Evolutionary conservation across 2,329 filamentous ascomycete species (phyloP).

Genomic region (Diatrype stigma): DNA sequence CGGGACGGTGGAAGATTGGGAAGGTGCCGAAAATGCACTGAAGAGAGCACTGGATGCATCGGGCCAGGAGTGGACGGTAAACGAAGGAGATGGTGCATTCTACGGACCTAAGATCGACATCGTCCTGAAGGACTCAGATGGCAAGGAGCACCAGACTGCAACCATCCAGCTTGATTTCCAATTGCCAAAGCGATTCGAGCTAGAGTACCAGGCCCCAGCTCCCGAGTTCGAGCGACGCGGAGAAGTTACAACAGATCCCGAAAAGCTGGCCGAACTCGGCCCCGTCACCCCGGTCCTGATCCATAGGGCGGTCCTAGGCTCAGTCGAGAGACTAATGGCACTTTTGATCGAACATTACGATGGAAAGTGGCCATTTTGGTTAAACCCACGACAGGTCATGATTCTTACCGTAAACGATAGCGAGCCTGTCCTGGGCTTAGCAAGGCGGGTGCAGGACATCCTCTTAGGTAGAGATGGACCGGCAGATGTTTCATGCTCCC

Average conservation of each 20-base stretch:
- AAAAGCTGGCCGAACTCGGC: conserved; percentile 48
- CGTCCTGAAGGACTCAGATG: conserved; percentile 71
- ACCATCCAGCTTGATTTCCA: conserved; percentile 91
- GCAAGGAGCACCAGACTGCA: conserved; percentile 84
- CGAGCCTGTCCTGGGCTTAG: conserved; percentile 48
- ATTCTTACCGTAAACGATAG: conserved; percentile 69
- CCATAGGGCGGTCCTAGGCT: conserved; percentile 80
- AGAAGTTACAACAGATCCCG: conserved; percentile 44
- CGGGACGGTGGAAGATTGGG: conserved; percentile 64
- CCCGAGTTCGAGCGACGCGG: conserved; percentile 57
- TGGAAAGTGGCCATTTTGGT: conserved; percentile 82
- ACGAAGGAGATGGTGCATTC: conserved; percentile 81
- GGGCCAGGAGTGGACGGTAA: conserved; percentile 67
- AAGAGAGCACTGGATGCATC: conserved; percentile 58
- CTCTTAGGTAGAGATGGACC: conserved; percentile 43
- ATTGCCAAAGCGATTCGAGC: conserved; percentile 73
- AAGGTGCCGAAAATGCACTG: conserved; percentile 64
- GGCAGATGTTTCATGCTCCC: conserved; percentile 38
- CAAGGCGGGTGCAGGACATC: conserved; percentile 41
- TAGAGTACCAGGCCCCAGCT: conserved; percentile 69
- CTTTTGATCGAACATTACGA: conserved; percentile 79
- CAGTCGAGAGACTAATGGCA: conserved; percentile 79
- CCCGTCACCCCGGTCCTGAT: conserved; percentile 72
- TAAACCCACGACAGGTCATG: conserved; percentile 74
- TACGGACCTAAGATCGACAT: conserved; percentile 93